phyloP scores from a whole-genome alignment of 1,139 yeast genomes.

The Sugiyamaella xylanicola region DNA sequence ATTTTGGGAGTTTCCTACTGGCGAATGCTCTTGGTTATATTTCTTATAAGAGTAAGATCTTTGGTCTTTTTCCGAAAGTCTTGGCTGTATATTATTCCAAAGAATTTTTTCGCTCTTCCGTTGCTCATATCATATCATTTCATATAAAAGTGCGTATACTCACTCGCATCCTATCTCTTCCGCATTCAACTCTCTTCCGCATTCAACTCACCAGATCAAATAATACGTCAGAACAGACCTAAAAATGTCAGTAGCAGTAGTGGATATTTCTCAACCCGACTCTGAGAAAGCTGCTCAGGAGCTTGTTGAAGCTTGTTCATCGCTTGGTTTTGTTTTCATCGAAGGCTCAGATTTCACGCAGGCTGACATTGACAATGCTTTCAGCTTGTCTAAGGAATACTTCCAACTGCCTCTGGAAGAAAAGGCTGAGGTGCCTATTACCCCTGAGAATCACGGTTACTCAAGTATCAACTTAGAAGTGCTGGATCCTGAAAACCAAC shows the following conservation, averaged over 20 bases:
- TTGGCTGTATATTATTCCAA: background rate
- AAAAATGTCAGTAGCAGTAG: conserved; percentile 29
- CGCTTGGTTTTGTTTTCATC: conserved; percentile 70
- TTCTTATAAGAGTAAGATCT: background rate
- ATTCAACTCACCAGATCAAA: background rate
- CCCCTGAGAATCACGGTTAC: conserved; percentile 62
- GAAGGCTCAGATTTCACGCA: conserved; percentile 71
- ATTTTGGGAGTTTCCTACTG: background rate
- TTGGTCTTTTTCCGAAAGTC: background rate
- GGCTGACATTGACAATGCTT: conserved; percentile 58
- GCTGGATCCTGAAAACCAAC: conserved; percentile 45
- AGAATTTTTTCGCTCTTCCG: background rate
- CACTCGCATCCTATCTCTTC: too few relatives aligned
- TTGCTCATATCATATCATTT: background rate
- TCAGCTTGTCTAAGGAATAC: conserved; percentile 56
- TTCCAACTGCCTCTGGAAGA: conserved; percentile 55
- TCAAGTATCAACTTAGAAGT: conserved; percentile 62
- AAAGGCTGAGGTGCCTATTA: conserved; percentile 53
- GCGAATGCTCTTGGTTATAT: background rate
- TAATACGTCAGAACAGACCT: background rate
- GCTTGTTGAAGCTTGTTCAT: conserved; percentile 63
- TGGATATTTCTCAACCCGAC: conserved; percentile 52
- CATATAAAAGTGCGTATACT: too few relatives aligned
- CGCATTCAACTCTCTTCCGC: too few relatives aligned
- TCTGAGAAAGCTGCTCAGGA: conserved; percentile 48